Evolutionary conservation across 345 rosid genomes (phyloP).

Genomic region (Salix exigua): DNA sequence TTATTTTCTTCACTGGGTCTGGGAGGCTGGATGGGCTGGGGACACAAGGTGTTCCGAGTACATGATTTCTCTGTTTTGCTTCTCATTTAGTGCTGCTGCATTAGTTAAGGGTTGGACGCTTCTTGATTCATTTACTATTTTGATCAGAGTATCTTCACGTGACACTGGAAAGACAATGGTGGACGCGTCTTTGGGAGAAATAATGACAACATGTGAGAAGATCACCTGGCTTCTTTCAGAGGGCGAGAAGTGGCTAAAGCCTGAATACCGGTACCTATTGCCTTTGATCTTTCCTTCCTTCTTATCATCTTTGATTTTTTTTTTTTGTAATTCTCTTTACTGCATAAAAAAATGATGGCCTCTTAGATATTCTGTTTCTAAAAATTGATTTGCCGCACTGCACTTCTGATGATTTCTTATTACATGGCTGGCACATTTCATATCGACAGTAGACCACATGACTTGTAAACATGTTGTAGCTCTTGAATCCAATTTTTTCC

Average conservation of each 20-base stretch:
- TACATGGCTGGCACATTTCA: background rate
- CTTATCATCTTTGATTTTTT: too few relatives aligned
- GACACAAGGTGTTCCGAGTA: background rate
- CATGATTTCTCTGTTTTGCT: background rate
- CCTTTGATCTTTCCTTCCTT: background rate
- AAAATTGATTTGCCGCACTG: background rate
- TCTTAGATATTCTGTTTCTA: background rate
- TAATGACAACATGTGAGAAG: conserved; percentile 99
- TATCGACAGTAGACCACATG: background rate
- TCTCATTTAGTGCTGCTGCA: background rate
- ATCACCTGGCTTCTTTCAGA: conserved; percentile 98
- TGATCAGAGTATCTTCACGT: conserved; percentile 78
- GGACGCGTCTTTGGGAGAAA: conserved; percentile 96
- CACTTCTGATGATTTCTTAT: background rate
- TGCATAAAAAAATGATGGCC: background rate
- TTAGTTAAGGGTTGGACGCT: background rate
- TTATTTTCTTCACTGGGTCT: background rate
- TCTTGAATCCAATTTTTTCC: background rate
- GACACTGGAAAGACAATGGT: conserved; percentile 99
- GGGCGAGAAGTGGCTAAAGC: conserved; percentile 96
- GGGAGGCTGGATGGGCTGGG: background rate
- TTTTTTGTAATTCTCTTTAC: background rate
- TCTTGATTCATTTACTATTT: conserved; percentile 15
- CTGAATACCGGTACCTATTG: conserved; percentile 67
- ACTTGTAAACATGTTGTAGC: background rate